Percentiles rank a stretch among this genome's conserved stretches.
Conservation (phyloP, 805 yeast species). For the Pichia nakasei region DNA sequence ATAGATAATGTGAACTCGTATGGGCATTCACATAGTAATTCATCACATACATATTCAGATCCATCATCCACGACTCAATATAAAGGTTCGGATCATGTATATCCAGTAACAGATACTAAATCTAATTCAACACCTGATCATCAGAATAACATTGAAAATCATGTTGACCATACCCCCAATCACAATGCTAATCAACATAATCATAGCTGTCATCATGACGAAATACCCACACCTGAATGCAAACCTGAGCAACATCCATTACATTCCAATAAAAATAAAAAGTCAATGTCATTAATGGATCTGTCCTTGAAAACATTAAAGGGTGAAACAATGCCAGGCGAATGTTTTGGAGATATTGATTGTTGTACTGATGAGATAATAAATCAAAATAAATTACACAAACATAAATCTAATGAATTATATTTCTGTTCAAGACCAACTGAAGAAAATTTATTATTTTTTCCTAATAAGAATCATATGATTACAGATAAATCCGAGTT, state of each 20-base stretch:
- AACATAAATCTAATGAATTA: slow-evolving; percentile 12
- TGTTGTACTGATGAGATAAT: slow-evolving; percentile 21
- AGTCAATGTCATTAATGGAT: slow-evolving; percentile 20
- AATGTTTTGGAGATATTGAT: slow-evolving; percentile 26
- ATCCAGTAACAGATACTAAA: not conserved
- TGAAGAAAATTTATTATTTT: slow-evolving; percentile 27
- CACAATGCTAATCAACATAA: too few relatives aligned
- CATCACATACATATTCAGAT: not conserved
- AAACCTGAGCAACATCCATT: too few relatives aligned
- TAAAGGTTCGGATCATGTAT: not conserved
- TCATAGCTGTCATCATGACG: not conserved
- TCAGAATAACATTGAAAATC: too few relatives aligned
- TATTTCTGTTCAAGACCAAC: slow-evolving; percentile 28
- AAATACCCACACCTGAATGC: too few relatives aligned
- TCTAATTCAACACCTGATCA: not conserved
- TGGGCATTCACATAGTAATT: not conserved
- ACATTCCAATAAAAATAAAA: not conserved
- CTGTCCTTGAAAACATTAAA: slow-evolving; percentile 24
- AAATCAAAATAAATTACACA: slow-evolving; percentile 17
- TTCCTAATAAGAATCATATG: slow-evolving; percentile 20
- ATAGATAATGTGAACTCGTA: not conserved
- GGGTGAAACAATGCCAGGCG: slow-evolving; percentile 22
- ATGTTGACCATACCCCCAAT: too few relatives aligned
- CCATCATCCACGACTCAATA: not conserved
- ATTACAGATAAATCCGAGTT: slow-evolving; percentile 20